Percentiles rank a stretch among this genome's conserved stretches.
Evolutionary conservation across 2,329 filamentous ascomycete species (phyloP).

Genomic region (Cladophialophora yegresii): DNA sequence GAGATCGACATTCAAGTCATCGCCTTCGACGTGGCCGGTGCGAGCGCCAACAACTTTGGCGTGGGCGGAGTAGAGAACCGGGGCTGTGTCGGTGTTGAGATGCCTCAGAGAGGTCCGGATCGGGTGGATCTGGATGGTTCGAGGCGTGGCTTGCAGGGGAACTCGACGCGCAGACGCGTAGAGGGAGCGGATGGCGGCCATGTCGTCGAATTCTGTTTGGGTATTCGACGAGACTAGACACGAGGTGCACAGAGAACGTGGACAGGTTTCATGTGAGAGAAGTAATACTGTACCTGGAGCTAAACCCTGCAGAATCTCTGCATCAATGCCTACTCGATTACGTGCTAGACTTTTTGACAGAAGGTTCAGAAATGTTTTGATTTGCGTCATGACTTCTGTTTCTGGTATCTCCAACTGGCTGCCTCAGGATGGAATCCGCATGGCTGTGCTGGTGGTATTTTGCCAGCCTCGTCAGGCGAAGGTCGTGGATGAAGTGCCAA

Average conservation of each 20-base stretch:
- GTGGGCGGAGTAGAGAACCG: conserved; percentile 44
- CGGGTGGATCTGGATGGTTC: background rate
- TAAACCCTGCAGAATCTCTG: background rate
- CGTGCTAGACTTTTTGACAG: background rate
- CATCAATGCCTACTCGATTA: background rate
- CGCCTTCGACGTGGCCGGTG: conserved; percentile 41
- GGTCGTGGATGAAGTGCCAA: background rate
- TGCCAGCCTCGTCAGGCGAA: background rate
- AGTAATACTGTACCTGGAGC: background rate
- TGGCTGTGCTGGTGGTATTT: background rate
- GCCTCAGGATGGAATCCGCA: background rate
- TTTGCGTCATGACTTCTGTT: conserved; percentile 3
- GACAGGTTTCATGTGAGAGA: background rate
- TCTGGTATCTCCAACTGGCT: background rate
- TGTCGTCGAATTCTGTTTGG: background rate
- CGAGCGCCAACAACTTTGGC: conserved; percentile 47
- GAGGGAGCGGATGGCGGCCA: background rate
- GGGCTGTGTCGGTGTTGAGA: conserved; percentile 44
- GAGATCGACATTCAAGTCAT: conserved; percentile 44
- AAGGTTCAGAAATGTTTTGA: background rate
- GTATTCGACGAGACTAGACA: background rate
- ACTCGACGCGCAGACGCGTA: background rate
- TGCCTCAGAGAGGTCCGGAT: background rate
- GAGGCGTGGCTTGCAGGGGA: background rate
- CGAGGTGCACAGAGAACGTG: background rate